Percentiles rank a stretch among this genome's conserved stretches.
Evolutionary conservation across 306 rosid species (phyloP).

Genomic region (Fragaria ananassa): DNA sequence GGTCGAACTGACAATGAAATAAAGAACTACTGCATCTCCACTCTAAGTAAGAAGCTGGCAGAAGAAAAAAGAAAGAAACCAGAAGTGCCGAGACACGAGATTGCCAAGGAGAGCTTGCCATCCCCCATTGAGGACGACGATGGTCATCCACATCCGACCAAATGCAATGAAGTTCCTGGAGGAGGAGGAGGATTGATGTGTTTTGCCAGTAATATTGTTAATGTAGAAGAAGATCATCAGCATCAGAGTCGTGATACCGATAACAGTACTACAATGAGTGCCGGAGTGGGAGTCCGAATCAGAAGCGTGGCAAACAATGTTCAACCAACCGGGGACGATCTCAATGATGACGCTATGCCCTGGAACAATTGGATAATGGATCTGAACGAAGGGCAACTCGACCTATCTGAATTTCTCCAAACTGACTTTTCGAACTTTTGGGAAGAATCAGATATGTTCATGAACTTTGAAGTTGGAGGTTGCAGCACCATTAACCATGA

Average conservation of each 20-base stretch:
- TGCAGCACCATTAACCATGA: background rate
- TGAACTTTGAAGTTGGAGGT: background rate
- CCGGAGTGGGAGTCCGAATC: background rate
- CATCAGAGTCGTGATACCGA: too few relatives aligned
- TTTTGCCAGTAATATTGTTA: background rate
- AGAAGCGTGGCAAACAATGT: background rate
- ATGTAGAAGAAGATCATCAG: background rate
- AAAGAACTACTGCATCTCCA: constrained; percentile 36
- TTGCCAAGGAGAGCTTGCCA: background rate
- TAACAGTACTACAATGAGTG: background rate
- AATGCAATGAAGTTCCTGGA: background rate
- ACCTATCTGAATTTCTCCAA: constrained; percentile 17
- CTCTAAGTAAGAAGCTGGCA: constrained; percentile 13
- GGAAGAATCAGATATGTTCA: background rate
- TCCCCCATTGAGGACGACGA: background rate
- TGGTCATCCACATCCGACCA: too few relatives aligned
- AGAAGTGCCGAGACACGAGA: background rate
- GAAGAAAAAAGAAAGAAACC: background rate
- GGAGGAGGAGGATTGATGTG: background rate
- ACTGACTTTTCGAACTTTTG: constrained; percentile 6
- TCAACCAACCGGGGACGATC: constrained; percentile 3
- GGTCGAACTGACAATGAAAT: constrained; percentile 40
- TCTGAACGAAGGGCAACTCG: background rate
- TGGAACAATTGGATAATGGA: constrained; percentile 11
- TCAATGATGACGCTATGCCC: background rate